Evolutionary conservation across 257 asterid species (phyloP).

Genomic region (Solanum verrucosum): DNA sequence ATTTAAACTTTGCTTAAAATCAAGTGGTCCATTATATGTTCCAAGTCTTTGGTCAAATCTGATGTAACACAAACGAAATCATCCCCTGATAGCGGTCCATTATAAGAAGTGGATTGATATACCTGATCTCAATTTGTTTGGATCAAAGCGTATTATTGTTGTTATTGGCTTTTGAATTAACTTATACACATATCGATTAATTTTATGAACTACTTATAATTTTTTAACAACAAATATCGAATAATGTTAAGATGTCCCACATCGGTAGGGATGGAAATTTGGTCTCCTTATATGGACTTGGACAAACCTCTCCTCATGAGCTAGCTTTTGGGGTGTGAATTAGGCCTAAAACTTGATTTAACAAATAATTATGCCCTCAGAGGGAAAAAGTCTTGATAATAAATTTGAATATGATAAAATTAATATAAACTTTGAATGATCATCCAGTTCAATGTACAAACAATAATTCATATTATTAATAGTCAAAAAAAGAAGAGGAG

Average conservation of each 20-base stretch:
- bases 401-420: background rate
- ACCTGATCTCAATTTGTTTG: background rate
- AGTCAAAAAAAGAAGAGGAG: background rate
- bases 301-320: no score
- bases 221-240: background rate
- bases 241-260: background rate
- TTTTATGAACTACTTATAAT: background rate
- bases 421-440: background rate
- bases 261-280: no score
- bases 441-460: background rate
- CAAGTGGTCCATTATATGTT: background rate
- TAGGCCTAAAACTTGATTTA: no score
- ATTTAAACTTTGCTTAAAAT: background rate
- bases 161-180: accelerated
- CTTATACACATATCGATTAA: background rate
- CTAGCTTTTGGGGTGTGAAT: no score
- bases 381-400: background rate
- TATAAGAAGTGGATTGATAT: background rate
- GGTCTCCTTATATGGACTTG: no score
- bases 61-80: background rate
- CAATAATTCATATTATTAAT: background rate
- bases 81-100: background rate
- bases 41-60: background rate
- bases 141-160: background rate
- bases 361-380: background rate